A percentile compares a stretch with the other conserved stretches of the same genome.
Evolutionary conservation across 2,329 filamentous ascomycete species (phyloP).

Genomic region (Thielaviopsis musarum): DNA sequence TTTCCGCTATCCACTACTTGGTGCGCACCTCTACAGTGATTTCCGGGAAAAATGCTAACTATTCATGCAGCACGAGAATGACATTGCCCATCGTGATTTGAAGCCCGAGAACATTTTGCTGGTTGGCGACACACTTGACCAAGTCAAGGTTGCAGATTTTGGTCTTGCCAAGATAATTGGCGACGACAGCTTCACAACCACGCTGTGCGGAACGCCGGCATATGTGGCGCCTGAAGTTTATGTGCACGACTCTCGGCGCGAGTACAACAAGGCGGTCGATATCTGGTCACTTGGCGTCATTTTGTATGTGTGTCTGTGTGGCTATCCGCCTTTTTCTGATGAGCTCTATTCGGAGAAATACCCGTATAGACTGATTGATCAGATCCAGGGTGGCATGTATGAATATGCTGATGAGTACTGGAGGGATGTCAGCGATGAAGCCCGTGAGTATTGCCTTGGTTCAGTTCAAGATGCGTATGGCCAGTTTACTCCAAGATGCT

Average conservation of each 20-base stretch:
- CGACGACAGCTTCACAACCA: conserved; percentile 94
- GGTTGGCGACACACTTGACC: conserved; percentile 63
- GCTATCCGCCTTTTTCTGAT: conserved; percentile 93
- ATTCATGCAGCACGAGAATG: conserved; percentile 64
- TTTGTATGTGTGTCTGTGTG: conserved; percentile 90
- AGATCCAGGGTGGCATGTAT: conserved; percentile 78
- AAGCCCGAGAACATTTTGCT: conserved; percentile 94
- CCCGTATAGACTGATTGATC: conserved; percentile 71
- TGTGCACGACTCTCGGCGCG: conserved; percentile 55
- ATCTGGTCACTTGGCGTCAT: conserved; percentile 97
- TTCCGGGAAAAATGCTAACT: conserved; percentile 4
- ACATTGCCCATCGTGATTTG: conserved; percentile 94
- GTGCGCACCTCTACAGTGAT: conserved; percentile 33
- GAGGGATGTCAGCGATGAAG: conserved; percentile 74
- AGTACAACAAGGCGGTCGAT: conserved; percentile 90
- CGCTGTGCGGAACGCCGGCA: conserved; percentile 87
- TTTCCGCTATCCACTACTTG: conserved; percentile 87
- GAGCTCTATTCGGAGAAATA: conserved; percentile 69
- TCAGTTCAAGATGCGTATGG: too few relatives aligned
- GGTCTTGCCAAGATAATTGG: conserved; percentile 96
- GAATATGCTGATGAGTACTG: conserved; percentile 95
- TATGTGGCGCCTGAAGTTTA: conserved; percentile 95
- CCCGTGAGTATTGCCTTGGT: conserved; percentile 30
- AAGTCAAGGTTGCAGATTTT: conserved; percentile 89
- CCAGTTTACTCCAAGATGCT: neutral